Evolutionary conservation across 176 grass and related monocot genomes (phyloP).

Genomic region (Avena eriantha): DNA sequence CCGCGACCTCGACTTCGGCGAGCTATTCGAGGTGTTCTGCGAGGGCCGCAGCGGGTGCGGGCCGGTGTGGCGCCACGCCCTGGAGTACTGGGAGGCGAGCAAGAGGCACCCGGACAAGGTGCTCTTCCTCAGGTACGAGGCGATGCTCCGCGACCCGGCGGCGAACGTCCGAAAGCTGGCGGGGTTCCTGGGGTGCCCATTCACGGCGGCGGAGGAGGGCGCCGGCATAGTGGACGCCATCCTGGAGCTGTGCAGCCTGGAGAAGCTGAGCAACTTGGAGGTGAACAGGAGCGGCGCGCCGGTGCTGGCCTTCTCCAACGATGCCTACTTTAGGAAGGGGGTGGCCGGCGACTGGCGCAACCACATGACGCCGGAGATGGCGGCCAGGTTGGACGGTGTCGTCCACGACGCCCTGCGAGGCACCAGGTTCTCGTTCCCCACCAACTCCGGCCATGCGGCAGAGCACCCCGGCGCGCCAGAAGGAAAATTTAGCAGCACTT

Average conservation of each 20-base stretch:
- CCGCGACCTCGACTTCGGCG: background rate
- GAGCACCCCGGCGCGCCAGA: no score
- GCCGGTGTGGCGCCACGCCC: background rate
- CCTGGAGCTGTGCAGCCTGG: constrained; percentile 1
- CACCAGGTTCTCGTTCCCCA: background rate
- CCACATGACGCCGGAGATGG: background rate
- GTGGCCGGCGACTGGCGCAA: background rate
- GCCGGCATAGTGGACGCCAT: background rate
- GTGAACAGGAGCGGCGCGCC: background rate
- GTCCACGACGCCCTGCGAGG: background rate
- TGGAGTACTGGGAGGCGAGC: background rate
- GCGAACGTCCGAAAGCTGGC: background rate
- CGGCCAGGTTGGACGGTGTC: background rate
- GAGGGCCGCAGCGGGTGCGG: background rate
- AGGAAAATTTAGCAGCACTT: no score
- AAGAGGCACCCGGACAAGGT: background rate
- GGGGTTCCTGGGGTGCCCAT: background rate
- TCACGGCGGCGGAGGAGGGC: background rate
- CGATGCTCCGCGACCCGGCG: background rate
- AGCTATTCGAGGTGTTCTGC: background rate
- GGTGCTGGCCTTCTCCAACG: background rate
- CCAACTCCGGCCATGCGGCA: no score
- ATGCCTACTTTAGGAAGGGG: background rate
- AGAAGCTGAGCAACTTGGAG: background rate
- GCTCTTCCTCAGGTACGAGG: background rate